These are phyloP conservation scores for Lipomyces yamadae DNA, from an alignment of 805 yeast genomes.

Conservation along the genomic window DNA sequence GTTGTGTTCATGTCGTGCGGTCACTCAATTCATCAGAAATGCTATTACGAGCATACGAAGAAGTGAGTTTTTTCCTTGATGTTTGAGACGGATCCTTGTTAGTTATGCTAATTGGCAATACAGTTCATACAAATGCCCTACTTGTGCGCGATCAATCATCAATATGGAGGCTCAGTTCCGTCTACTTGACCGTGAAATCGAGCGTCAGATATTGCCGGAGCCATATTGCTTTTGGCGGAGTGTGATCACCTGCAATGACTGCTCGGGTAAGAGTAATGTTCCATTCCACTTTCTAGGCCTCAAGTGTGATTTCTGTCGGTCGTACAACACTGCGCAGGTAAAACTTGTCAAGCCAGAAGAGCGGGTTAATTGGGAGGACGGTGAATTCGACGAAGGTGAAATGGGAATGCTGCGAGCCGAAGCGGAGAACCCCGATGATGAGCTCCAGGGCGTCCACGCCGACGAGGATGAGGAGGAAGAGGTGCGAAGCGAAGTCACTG, in stretches of 20 bases:
- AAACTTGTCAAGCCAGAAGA: slow-evolving; percentile 72
- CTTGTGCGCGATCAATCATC: slow-evolving; percentile 80
- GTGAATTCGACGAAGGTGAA: neutral
- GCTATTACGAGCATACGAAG: slow-evolving; percentile 80
- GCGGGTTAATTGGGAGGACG: slow-evolving; percentile 41
- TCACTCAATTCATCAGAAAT: slow-evolving; percentile 86
- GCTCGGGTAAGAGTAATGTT: slow-evolving; percentile 78
- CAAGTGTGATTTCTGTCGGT: slow-evolving; percentile 82
- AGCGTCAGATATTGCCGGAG: slow-evolving; percentile 73
- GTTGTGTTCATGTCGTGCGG: slow-evolving; percentile 95
- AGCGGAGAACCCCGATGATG: neutral
- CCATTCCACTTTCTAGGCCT: slow-evolving; percentile 83
- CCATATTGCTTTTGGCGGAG: slow-evolving; percentile 80
- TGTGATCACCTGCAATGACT: slow-evolving; percentile 80
- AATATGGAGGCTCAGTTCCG: slow-evolving; percentile 90
- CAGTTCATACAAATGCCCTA: slow-evolving; percentile 87
- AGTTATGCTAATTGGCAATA: neutral
- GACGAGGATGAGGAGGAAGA: neutral
- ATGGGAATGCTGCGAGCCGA: neutral
- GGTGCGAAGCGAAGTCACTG: slow-evolving; percentile 3
- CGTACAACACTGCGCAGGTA: slow-evolving; percentile 82
- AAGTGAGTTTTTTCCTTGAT: slow-evolving; percentile 12
- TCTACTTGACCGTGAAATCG: slow-evolving; percentile 81
- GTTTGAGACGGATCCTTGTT: neutral
- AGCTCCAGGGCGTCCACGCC: neutral